These are phyloP conservation scores for Sporobolomyces pararoseus DNA, from an alignment of 768 basidiomycete genomes.

Conservation along the genomic window DNA sequence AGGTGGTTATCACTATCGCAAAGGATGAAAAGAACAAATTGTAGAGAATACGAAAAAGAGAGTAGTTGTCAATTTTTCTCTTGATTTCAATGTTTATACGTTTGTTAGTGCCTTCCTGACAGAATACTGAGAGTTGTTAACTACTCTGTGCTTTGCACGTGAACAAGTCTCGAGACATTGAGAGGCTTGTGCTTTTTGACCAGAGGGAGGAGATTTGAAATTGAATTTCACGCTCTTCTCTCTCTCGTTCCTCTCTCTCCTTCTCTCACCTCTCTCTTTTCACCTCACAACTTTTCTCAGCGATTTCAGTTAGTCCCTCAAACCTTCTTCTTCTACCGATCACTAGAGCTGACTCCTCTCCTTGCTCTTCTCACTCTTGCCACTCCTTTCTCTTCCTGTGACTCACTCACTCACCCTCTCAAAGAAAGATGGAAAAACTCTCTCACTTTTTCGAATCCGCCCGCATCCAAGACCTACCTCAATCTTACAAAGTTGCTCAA, in stretches of 20 bases:
- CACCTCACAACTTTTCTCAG: not conserved
- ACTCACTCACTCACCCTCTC: not conserved
- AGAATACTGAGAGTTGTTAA: too few species aligned
- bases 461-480: not conserved
- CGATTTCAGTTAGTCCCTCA: not conserved
- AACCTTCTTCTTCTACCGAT: too few species aligned
- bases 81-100: too few species aligned
- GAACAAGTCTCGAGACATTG: too few species aligned
- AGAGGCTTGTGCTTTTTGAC: not conserved
- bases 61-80: too few species aligned
- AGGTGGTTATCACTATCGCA: slow-evolving; percentile 34
- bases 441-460: slow-evolving; percentile 6
- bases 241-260: not conserved
- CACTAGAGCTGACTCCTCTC: not conserved
- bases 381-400: too few species aligned
- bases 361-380: not conserved
- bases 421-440: slow-evolving; percentile 5
- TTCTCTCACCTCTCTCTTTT: not conserved
- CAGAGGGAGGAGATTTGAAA: too few species aligned
- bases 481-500: not conserved
- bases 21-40: slow-evolving; percentile 31
- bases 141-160: too few species aligned
- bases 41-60: not conserved
- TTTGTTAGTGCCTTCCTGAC: too few species aligned
- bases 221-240: too few species aligned